phyloP scores from a whole-genome alignment of 345 rosid genomes.

The Salix arbutifolia region DNA sequence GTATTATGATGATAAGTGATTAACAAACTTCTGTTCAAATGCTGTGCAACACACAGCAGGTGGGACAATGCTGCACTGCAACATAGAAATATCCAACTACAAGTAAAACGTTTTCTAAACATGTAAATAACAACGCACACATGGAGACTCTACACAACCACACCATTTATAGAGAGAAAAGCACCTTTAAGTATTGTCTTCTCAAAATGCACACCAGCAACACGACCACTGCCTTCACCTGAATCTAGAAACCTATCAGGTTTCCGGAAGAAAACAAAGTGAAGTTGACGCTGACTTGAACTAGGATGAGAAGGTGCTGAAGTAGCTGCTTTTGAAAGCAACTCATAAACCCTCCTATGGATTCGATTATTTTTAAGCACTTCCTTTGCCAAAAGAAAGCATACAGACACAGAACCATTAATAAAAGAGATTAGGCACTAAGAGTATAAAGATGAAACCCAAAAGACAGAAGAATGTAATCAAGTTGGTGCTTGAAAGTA shows the following conservation, averaged over 20 bases:
- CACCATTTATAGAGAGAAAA: not conserved
- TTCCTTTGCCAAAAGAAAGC: conserved; percentile 46
- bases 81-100: conserved; percentile 1
- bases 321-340: conserved; percentile 63
- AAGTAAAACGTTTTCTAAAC: not conserved
- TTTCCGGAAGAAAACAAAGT: conserved; percentile 76
- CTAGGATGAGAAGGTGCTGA: conserved; percentile 35
- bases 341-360: conserved; percentile 61
- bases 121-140: not conserved
- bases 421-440: not conserved
- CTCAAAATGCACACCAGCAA: conserved; percentile 68
- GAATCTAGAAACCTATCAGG: conserved; percentile 71
- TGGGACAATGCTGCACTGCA: not conserved
- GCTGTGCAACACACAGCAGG: not conserved
- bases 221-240: conserved; percentile 49
- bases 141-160: not conserved
- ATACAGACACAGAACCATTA: conserved; percentile 1
- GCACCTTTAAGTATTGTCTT: conserved; percentile 73
- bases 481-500: not conserved
- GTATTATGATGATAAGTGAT: not conserved
- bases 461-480: not conserved
- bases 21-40: not conserved
- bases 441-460: not conserved
- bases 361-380: conserved; percentile 65
- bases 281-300: conserved; percentile 66